Base-by-base conservation (phyloP, 352 stramenopile species). In the Pythium diclinum region DNA sequence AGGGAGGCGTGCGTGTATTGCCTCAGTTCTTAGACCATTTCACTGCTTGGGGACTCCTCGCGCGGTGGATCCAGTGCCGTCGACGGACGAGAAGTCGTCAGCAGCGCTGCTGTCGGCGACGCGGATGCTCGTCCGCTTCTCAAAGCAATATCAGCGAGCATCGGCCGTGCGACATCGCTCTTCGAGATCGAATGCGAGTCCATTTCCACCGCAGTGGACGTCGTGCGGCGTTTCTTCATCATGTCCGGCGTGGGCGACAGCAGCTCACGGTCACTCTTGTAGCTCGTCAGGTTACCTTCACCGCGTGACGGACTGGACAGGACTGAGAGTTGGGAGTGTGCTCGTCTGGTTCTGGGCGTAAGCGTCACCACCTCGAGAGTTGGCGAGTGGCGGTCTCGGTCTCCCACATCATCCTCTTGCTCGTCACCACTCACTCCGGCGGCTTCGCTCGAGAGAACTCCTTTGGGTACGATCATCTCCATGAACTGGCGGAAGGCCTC, bases 401-500 rank as follows among this genome's bases (percentile, higher is more conserved):
- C 17, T 21, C 16, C 40, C 8, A 1, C 6, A 16, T 47, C 40
- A 47, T 23, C 40, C 3, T 47, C 40, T 23, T 42, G 10, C 10
- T 42, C 36, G 10, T 47, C 40, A 8, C 25, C 25, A 28, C 25
- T 28, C 25, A 28, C 25, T 28, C 6, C 40, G 40, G 21, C 40
- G 5, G 6, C 6, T 13, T 47, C 40, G 40, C 40, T 47, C 40
- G 40, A 47, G 14, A 56, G 51, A 5, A 19, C 32, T 21, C 76
- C 76, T 25, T 75, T 78, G 0, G 77, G 71, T 3, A 78, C 53
- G 9, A 86, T 56, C 65, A 86, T 58, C 56, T 86, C 73, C 53
- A 81, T 70, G 38, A 88, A 83, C 19, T 81, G 63, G 3, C 58
- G 71, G 33, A 85, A 88, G 0, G 77, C 70, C 14, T 75, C 65